Base-by-base conservation (phyloP, 2,329 filamentous ascomycete genomes). In the Claviceps sp. region DNA sequence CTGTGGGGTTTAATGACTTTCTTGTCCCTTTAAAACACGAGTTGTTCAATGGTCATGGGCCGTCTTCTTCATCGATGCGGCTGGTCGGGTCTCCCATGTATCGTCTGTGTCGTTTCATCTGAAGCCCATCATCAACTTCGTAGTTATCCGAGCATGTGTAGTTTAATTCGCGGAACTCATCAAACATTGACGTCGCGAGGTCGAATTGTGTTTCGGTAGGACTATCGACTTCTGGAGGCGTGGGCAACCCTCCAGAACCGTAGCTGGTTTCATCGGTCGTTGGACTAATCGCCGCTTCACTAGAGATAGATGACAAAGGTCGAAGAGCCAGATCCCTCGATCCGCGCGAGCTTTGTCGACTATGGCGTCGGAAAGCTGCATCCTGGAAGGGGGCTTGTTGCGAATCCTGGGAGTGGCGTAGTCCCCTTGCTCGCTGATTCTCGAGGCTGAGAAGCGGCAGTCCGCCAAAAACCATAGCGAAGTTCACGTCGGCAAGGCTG, bases 31-130 rank as follows among this genome's bases (percentile, higher is more conserved):
- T 2, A 26, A 14, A 20, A 18, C 2, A 41, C 37, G 20, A 26
- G 2, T 38, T 5, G 16, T 1, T 5, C 5, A 47, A n/a, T 34
- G 3, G n/a, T 47, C 37, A 50, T 20, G 41, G 44, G 43, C 61
- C 57, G 41, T 65, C 65, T 52, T 70, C 67, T 56, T 70, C 67
- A 43, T 69, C 66, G 50, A 70, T 70, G 30, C 65, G 60, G 42
- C 63, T 62, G 13, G 63, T 62, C 37, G 66, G 58, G 46, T 66
- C 63, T 37, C 63, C 62, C 58, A 63, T 63, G 42, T 65, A 63
- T 41, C 66, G 58, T 50, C 65, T 61, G 52, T 67, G 65, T 30
- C 61, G 59, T 55, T 67, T 66, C 54, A 70, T 63, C 50, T 68
- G 63, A 43, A 70, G 55, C 8, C 61, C 63, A 42, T 60, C 61